Evolutionary conservation across 345 rosid species (phyloP), one percentile per base, ranked within the genome.

Genomic region (Sapria himalayana): DNA sequence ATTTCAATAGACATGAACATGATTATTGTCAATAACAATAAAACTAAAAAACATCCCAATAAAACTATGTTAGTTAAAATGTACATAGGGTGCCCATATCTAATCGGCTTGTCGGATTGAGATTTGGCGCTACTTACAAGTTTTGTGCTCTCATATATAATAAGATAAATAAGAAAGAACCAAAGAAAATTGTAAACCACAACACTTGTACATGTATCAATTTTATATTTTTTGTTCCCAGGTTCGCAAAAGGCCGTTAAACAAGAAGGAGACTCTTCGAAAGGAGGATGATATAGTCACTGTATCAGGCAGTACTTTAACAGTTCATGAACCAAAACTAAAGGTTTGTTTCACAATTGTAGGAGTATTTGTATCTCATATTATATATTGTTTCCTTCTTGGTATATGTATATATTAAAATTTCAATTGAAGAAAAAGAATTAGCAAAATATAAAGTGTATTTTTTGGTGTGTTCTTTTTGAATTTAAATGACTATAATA

Each of bases 161-260:
- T n/a, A n/a, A n/a, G n/a, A n/a, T n/a, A n/a, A n/a, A n/a, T n/a
- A n/a, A n/a, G n/a, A n/a, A n/a, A n/a, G n/a, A n/a, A n/a, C n/a
- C n/a, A n/a, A n/a, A n/a, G n/a, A n/a, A n/a, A n/a, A n/a, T n/a
- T n/a, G n/a, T n/a, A n/a, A n/a, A n/a, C n/a, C n/a, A n/a, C n/a
- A n/a, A n/a, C n/a, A n/a, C n/a, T n/a, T n/a, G n/a, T n/a, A n/a
- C n/a, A n/a, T n/a, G n/a, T n/a, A n/a, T n/a, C n/a, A n/a, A n/a
- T 29, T 21, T 27, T 37, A 25, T 29, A 20, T 18, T 48, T 19
- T 6, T 15, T 47, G 29, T 55, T n/a, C 25, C 31, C 49, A 86
- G 97, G 97, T 89, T 22, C 78, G 98, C 29, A 89, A 89, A 59
- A 76, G 98, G 56, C 98, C 98, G 9, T 43, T 89, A 41, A 89